These are phyloP conservation scores for Xenoacremonium recifei DNA, from an alignment of 2,329 filamentous ascomycete species.

Conservation along the genomic window DNA sequence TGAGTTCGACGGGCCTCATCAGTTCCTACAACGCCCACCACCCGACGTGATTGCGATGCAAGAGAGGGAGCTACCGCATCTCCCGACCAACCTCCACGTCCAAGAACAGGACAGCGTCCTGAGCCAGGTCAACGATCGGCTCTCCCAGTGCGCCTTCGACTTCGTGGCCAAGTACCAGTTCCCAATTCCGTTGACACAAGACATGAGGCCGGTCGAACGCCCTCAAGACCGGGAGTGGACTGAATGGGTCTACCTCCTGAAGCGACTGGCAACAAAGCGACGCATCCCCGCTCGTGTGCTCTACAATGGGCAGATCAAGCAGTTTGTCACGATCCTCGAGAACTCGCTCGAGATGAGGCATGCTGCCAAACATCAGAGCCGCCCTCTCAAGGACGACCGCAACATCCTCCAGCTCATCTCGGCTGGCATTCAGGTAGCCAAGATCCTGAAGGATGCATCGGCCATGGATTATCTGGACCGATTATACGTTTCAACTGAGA, in stretches of 20 bases:
- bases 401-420: conserved; percentile 87
- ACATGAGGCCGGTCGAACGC: conserved; percentile 74
- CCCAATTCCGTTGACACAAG: conserved; percentile 78
- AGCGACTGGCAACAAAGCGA: conserved; percentile 80
- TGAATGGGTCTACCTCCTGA: conserved; percentile 86
- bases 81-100: conserved; percentile 78
- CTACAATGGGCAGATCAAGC: conserved; percentile 89
- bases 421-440: conserved; percentile 82
- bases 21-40: conserved; percentile 72
- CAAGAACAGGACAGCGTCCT: conserved; percentile 84
- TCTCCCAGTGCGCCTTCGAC: conserved; percentile 84
- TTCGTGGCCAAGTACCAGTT: conserved; percentile 92
- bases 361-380: conserved; percentile 77
- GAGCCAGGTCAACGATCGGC: conserved; percentile 76
- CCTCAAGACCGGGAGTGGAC: conserved; percentile 84
- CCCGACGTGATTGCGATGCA: conserved; percentile 71
- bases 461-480: conserved; percentile 81
- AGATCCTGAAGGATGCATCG: conserved; percentile 79
- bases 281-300: conserved; percentile 80
- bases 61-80: conserved; percentile 76
- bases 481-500: conserved; percentile 80
- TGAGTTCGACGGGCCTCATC: conserved; percentile 86
- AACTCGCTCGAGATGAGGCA: conserved; percentile 88
- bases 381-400: conserved; percentile 82
- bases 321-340: conserved; percentile 83